Base-by-base conservation (phyloP, 306 rosid genomes). In the Dalbergia oliveri region DNA sequence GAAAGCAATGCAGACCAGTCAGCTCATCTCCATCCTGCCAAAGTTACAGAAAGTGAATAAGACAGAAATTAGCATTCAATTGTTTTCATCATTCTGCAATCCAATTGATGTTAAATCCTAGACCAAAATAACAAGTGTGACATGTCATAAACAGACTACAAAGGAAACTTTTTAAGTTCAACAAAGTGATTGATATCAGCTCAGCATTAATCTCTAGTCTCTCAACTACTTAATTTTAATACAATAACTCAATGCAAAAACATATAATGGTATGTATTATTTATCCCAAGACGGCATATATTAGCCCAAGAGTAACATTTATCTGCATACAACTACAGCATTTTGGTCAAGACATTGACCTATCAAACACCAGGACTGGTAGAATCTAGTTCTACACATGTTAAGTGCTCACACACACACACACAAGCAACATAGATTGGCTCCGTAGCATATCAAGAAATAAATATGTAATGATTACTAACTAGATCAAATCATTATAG, bases 1-100 rank as follows among this genome's bases (percentile, higher is more conserved):
- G 98, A 86, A 93, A 96, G 85, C 99, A 96, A 78, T 96, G 99
- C 60, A 96, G 86, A 87, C 99, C 99, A 77, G 97, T 80, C 80
- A 96, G 99, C 75, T 96, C 99, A 79, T 93, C 99, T 71, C 98
- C 99, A 58, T 93, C 97, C 99, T 96, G 73, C 71, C 72, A 78
- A 85, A 81, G 81, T 72, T 69, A 61, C 76, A 78, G 73, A 45
- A 85, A 72, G 79, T 34, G 65, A 82, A 77, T 34, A 68, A 69
- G 75, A 75, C 41, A 14, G 60, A 76, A 44, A 59, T 62, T 31
- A 43, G 57, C 45, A 33, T 23, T 66, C 33, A 58, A 50, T 26
- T 65, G 51, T 75, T 54, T 61, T 43, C 54, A 35, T 35, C 75
- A 59, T 75, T 70, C 72, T 63, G 66, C 50, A 76, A 70, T 79